Evolutionary conservation across 225 moss, liverwort and hornwort species (phyloP), one percentile per base, ranked within the genome.

Genomic region (Sphagnum contortum): DNA sequence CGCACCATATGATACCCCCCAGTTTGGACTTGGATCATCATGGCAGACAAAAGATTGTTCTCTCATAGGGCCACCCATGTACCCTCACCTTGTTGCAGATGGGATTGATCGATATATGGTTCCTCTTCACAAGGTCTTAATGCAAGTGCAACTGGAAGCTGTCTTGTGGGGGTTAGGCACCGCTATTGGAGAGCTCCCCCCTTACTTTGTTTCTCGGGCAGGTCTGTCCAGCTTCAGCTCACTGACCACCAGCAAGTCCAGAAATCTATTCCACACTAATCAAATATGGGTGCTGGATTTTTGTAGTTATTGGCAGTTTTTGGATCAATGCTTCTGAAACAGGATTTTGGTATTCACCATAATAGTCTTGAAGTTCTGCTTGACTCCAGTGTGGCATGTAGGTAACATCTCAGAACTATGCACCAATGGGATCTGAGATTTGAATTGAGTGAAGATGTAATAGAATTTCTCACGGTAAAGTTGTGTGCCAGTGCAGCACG

Each of bases 141-240:
- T 85, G 73, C 94, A 94, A 74, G 86, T 94, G 77, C 91, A 89
- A 74, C 74, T 89, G 71, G 94, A 94, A 73, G 86, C 86, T 46
- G 55, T 91, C 5, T 66, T 94, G 5, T 94, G 94, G 94, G 94
- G 94, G 6, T 50, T 91, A 54, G 94, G 94, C 64, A 94, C 94
- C 55, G 91, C 94, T n/a, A 71, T 94, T 4, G 94, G 94, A 44
- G 94, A 94, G 80, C 86, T 94, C 3, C 94, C 94, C 9, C 94
- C 94, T n/a, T 94, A 94, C 61, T 94, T 94, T 57, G 81, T 94
- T 49, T 91, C 94, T 4, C 80, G 89, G 4, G 80, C 91, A 68
- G 82, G 82, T 78, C 57, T 51, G 48, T 68, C 3, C 9, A 7
- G 9, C 49, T 53, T 52, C 3, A 29, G 0, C 29, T 29, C 29